A percentile compares a stretch with the other conserved stretches of the same genome.
Evolutionary conservation across 257 asterid species (phyloP).

Genomic region (Avicennia marina): DNA sequence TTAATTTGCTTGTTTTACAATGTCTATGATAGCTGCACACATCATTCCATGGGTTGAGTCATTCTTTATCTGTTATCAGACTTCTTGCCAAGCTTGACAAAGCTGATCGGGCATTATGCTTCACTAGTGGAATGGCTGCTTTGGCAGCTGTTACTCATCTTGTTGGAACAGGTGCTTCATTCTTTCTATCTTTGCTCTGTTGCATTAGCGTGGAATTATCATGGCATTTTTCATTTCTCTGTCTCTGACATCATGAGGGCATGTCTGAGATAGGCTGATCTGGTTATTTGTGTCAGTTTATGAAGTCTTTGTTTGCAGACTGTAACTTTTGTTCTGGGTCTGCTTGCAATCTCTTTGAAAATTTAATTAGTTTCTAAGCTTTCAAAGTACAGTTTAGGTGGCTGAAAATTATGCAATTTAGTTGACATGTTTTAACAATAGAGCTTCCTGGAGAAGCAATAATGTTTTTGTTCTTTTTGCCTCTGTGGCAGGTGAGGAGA

Average conservation of each 20-base stretch:
- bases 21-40: not conserved
- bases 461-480: not conserved
- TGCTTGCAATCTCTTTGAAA: too few species aligned
- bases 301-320: too few species aligned
- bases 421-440: not conserved
- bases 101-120: slow-evolving; percentile 87
- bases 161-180: slow-evolving; percentile 53
- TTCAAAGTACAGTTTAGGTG: not conserved
- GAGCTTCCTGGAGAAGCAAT: not conserved
- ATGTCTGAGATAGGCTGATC: too few species aligned
- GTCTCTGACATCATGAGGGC: too few species aligned
- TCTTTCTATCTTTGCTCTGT: not conserved
- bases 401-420: not conserved
- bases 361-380: not conserved
- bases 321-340: too few species aligned
- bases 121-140: slow-evolving; percentile 99
- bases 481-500: slow-evolving; percentile 62
- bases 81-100: slow-evolving; percentile 89
- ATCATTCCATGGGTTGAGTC: not conserved
- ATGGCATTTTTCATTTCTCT: not conserved
- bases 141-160: slow-evolving; percentile 87
- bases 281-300: too few species aligned
- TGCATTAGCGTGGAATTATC: not conserved
- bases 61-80: slow-evolving; percentile 35
- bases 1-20: slow-evolving; percentile 2